Base-by-base conservation (phyloP, 306 rosid species). In the Lotus japonicus region DNA sequence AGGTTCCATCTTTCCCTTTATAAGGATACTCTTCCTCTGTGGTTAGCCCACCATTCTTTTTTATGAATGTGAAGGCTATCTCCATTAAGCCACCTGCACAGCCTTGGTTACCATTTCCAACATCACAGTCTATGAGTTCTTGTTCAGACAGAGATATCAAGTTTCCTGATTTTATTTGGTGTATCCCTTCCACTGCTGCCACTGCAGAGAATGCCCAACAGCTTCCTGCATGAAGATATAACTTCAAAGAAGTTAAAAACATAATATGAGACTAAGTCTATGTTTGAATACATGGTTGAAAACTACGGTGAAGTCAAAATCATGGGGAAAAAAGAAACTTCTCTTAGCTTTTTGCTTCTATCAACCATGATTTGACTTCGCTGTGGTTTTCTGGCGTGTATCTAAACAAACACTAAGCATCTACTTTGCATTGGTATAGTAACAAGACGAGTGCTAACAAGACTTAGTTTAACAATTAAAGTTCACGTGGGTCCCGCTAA, bases 151-250 rank as follows among this genome's bases (percentile, higher is more conserved):
- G 81, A 57, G 95, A 81, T 13, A 81, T 58, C 69, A 92, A 68
- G 5, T 79, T 66, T 5, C 90, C 90, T 11, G 84, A 69, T 70
- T 85, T 78, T 61, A 92, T 87, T 74, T 89, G 2, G 81, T 81
- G 77, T 69, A 92, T 70, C 64, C 96, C 89, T 86, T 92, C 96
- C 31, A 92, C 84, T 13, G 96, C 91, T 60, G 95, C 92, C 51
- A 86, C 92, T 1, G 92, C 79, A 18, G 92, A 79, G 78, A 92
- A 89, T 63, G 98, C 98, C 95, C 98, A 89, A 74, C 98, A 89
- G 59, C 87, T 72, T 66, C 92, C 90, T 89, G 82, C 48, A 65
- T 68, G 58, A 64, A 36, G 58, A 21, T 38, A 58, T 18, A 45
- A 53, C 52, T 23, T 50, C 5, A 23, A 64, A 54, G 16, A 61